Base-by-base conservation (phyloP, 257 asterid genomes). In the Apocynum venetum region DNA sequence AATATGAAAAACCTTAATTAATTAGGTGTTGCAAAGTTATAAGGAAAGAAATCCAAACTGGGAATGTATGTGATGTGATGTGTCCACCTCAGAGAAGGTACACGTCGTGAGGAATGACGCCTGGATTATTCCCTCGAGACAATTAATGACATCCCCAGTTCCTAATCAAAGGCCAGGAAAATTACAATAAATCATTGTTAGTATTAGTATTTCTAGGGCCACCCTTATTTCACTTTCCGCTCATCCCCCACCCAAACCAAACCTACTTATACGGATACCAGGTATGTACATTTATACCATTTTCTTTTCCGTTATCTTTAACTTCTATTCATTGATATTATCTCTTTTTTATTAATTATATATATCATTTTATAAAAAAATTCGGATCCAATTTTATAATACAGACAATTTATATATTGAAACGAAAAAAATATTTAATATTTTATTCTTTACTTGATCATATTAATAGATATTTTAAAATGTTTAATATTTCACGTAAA, bases 61-160 rank as follows among this genome's bases (percentile, higher is more conserved):
- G 71, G 53, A 44, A 74, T 38, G 64, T 9, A 47, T 7, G 43
- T 43, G 72, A 66, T 56, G 49, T 67, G 79, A 74, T 6, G 25
- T 74, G 79, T 60, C 65, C 65, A 41, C 59, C 4, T 14, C 77
- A 17, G 17, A 56, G 55, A 47, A 70, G 47, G 72, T 75, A 49
- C 83, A 80, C 77, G 80, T 60, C 49, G 61, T 8, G 3, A 25
- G 25, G 11, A 17, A 15, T 74, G 79, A 75, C 76, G 75, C 78
- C n/a, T 59, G 74, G 20, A 69, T 69, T 75, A 72, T 80, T 76
- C 61, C 57, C 46, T 1, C 43, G 44, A 40, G 61, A 47, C 71
- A 63, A 76, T 59, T 69, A 17, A 55, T 17, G 38, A 49, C 72
- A 40, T 48, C 31, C 7, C 36, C 49, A 46, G 3, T 46, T 2